These are phyloP conservation scores for Pinus albicaulis DNA, from an alignment of 75 land plant genomes.

Conservation along the genomic window DNA sequence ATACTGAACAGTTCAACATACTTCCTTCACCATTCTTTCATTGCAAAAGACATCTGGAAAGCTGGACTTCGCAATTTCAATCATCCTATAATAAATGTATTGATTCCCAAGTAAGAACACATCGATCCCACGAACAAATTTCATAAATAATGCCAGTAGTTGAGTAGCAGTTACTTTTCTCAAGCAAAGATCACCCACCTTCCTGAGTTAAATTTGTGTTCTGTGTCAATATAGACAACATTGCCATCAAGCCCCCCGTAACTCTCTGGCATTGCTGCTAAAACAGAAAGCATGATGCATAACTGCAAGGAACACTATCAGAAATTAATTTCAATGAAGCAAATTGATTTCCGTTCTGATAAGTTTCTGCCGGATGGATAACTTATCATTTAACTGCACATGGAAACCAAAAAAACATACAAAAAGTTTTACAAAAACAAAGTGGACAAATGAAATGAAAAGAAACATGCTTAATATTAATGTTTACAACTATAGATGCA, in stretches of 20 bases:
- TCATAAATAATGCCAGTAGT: neutral
- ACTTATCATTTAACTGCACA: neutral
- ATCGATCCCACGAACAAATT: neutral
- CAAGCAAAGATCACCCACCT: constrained; percentile 27
- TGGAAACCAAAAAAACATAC: neutral
- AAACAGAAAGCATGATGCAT: constrained; percentile 70
- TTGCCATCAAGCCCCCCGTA: constrained; percentile 81
- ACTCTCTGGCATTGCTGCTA: constrained; percentile 59
- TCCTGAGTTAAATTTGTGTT: constrained; percentile 72
- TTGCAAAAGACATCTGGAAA: constrained; percentile 65
- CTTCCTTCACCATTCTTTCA: constrained; percentile 59
- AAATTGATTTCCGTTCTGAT: neutral
- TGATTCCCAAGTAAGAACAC: neutral
- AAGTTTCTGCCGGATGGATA: neutral
- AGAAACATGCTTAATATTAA: neutral
- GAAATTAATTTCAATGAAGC: neutral
- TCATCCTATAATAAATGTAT: constrained; percentile 42
- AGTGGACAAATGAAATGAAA: neutral
- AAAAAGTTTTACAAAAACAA: neutral
- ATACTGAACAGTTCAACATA: constrained; percentile 10
- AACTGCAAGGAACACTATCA: constrained; percentile 40
- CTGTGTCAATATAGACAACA: constrained; percentile 84
- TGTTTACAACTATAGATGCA: neutral
- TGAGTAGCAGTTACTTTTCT: neutral
- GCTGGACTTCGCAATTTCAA: constrained; percentile 67